Base-by-base conservation (phyloP, 2,329 filamentous ascomycete genomes). In the Neurospora sp. region DNA sequence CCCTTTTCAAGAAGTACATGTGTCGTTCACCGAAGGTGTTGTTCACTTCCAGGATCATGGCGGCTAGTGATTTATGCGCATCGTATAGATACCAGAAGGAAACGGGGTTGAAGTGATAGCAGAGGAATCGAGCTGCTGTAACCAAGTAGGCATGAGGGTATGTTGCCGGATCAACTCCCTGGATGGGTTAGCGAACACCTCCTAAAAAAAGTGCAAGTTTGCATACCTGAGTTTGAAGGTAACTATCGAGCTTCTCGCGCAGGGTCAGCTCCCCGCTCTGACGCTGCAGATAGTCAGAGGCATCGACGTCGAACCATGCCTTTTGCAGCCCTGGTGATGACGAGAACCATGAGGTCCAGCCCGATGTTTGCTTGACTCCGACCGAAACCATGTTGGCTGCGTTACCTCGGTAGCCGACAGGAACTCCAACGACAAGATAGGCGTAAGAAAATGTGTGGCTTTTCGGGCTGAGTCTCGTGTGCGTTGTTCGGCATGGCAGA, bases 21-120 rank as follows among this genome's bases (percentile, higher is more conserved):
- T 89, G 85, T 68, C 89, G 84, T 78, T 93, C 91, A 67, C 87
- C 90, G 76, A 92, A 93, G 0, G 90, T 92, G 74, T 93, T 93
- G 78, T 92, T 92, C 66, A 93, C 89, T 77, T 94, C 91, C 0
- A 92, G 76, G 1, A 94, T 83, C 79, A 93, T 88, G 69, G 88
- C 88, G 33, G 82, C 84, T 15, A 93, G 81, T 6, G 84, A 78
- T 70, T 85, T 84, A 9, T 86, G 78, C 0, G 79, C 73, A 13
- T 88, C 85, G 77, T 94, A 93, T 2, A 94, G 84, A 73, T 93
- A 93, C 90, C 91, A 94, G 75, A 93, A 91, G 0, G 90, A 93
- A 2, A 91, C 89, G 0, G 90, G 90, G 74, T 93, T 93, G 79
- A 92, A 93, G 28, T 87, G 86, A 76, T 91, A 91, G 3, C 89